These are phyloP conservation scores for Phaeomoniella chlamydospora DNA, from an alignment of 2,329 filamentous ascomycete genomes.

Conservation along the genomic window DNA sequence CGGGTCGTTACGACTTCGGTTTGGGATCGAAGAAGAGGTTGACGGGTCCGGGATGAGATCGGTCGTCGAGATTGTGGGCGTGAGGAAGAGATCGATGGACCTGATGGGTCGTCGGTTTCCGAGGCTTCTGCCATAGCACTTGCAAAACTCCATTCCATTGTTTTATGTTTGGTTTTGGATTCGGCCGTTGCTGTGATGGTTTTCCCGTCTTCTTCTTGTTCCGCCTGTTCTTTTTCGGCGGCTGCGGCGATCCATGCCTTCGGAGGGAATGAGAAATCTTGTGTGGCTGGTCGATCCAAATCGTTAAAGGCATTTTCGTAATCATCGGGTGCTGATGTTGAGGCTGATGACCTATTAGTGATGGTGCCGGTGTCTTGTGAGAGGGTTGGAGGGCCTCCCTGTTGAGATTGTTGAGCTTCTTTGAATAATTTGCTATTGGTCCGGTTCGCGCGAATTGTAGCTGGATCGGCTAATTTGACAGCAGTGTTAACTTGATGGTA, in stretches of 20 bases:
- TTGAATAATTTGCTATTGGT: constrained; percentile 30
- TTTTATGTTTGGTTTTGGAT: constrained; percentile 14
- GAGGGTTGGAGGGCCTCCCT: constrained; percentile 17
- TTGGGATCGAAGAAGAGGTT: neutral
- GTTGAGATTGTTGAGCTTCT: constrained; percentile 12
- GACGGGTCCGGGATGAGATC: too few species aligned
- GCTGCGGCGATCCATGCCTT: constrained; percentile 10
- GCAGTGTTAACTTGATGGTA: constrained; percentile 36
- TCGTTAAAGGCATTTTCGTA: constrained; percentile 18
- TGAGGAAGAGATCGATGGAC: neutral
- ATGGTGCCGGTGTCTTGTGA: constrained; percentile 16
- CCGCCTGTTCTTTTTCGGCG: constrained; percentile 3
- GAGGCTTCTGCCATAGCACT: constrained; percentile 24
- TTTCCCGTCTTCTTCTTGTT: constrained; percentile 11
- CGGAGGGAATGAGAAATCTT: constrained; percentile 26
- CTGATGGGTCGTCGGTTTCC: constrained; percentile 10
- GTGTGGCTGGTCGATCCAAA: constrained; percentile 28
- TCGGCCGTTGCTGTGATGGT: constrained; percentile 4
- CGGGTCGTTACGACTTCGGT: neutral
- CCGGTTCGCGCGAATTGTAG: constrained; percentile 42
- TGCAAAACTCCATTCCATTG: constrained; percentile 26
- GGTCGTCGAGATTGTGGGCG: neutral
- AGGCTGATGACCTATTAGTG: constrained; percentile 13
- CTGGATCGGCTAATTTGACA: constrained; percentile 34
- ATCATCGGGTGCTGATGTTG: constrained; percentile 11